These are phyloP conservation scores for Malassezia pachydermatis DNA, from an alignment of 1,284 basidiomycete species.

Conservation along the genomic window DNA sequence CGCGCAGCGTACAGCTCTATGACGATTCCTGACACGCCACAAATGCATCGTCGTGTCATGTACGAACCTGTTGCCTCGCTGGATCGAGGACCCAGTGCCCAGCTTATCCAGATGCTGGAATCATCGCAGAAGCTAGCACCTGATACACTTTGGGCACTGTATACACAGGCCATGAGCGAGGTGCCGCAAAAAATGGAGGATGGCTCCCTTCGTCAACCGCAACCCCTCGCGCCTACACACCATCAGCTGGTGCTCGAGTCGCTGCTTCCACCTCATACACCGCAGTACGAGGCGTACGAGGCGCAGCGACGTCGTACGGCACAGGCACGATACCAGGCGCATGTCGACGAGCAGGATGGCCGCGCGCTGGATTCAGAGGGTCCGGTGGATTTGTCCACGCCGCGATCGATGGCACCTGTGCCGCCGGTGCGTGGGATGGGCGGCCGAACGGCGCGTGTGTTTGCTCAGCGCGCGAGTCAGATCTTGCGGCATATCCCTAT, in stretches of 20 bases:
- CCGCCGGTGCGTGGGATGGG: constrained; percentile 8
- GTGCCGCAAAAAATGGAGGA: background rate
- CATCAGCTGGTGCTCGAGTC: constrained; percentile 14
- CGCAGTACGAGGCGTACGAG: constrained; percentile 2
- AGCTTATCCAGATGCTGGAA: constrained; percentile 5
- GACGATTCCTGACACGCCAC: constrained; percentile 1
- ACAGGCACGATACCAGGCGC: background rate
- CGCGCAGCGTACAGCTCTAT: background rate
- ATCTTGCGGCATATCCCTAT: constrained; percentile 5
- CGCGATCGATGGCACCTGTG: constrained; percentile 1
- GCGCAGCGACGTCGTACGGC: background rate
- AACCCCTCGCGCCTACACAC: background rate
- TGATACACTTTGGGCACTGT: constrained; percentile 12
- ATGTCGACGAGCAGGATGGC: background rate
- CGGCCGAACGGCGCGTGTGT: constrained; percentile 1
- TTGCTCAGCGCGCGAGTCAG: constrained; percentile 2
- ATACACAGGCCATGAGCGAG: constrained; percentile 9
- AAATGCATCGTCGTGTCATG: background rate
- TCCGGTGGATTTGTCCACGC: constrained; percentile 12
- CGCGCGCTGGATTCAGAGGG: background rate
- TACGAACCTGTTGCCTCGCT: background rate
- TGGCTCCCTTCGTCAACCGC: constrained; percentile 11
- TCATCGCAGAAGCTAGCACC: background rate
- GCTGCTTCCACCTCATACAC: background rate
- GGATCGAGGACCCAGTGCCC: background rate